A percentile compares a stretch with the other conserved stretches of the same genome.
Evolutionary conservation across 2,329 filamentous ascomycete genomes (phyloP).

Genomic region (Hymenoscyphus fructigenus): DNA sequence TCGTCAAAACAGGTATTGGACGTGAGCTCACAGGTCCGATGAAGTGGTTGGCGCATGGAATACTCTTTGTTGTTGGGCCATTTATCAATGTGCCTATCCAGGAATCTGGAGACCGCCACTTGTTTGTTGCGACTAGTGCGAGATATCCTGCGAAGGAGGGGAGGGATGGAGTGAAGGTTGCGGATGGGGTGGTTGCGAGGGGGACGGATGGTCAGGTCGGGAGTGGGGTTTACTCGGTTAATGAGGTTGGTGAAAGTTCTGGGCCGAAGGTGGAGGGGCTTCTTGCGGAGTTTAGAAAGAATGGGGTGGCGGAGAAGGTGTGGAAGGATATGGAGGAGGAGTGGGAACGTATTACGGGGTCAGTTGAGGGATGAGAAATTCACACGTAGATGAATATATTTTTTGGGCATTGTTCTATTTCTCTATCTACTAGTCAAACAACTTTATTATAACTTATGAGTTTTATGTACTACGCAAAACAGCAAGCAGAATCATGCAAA

Average conservation of each 20-base stretch:
- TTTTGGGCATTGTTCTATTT: too few species aligned
- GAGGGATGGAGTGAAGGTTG: conserved; percentile 12
- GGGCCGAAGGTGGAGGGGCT: conserved; percentile 14
- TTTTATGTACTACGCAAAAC: too few species aligned
- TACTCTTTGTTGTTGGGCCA: too few species aligned
- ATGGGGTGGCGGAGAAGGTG: not conserved
- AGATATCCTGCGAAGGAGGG: conserved; percentile 15
- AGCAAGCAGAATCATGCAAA: too few species aligned
- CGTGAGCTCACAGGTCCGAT: conserved; percentile 5
- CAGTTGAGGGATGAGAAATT: too few species aligned
- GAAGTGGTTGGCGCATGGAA: too few species aligned
- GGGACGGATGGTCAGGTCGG: conserved; percentile 17
- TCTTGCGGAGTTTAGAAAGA: conserved; percentile 15
- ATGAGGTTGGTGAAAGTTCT: conserved; percentile 19
- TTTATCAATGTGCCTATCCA: conserved; percentile 16
- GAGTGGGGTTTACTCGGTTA: conserved; percentile 27
- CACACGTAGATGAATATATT: too few species aligned
- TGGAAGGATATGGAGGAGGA: not conserved
- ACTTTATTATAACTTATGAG: too few species aligned
- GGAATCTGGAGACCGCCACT: conserved; percentile 28
- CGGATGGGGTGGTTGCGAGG: conserved; percentile 6
- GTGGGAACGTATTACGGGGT: not conserved
- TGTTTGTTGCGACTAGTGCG: conserved; percentile 25
- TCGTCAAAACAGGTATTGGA: conserved; percentile 18
- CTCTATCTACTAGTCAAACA: too few species aligned